Evolutionary conservation across 306 rosid species (phyloP).

Genomic region (Rosa multiflora): DNA sequence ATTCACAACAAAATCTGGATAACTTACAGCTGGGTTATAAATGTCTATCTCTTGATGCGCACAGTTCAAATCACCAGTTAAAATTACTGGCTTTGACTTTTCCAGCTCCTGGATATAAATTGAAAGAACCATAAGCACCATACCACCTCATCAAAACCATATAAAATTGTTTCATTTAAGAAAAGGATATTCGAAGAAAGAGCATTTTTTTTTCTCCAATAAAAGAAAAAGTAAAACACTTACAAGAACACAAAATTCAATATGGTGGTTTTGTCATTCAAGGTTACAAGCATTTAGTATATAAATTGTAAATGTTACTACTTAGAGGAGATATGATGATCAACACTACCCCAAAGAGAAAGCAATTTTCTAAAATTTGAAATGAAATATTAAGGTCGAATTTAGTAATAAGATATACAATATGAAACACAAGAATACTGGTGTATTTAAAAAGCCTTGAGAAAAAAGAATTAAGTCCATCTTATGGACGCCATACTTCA

Average conservation of each 20-base stretch:
- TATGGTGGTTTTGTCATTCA: background rate
- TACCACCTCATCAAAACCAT: constrained; percentile 4
- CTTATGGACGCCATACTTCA: constrained; percentile 5
- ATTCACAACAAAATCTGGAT: constrained; percentile 8
- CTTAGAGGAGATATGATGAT: background rate
- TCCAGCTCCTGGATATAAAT: constrained; percentile 78
- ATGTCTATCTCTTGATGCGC: constrained; percentile 98
- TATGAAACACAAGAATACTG: background rate
- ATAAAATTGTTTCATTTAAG: background rate
- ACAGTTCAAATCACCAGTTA: constrained; percentile 95
- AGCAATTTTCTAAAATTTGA: background rate
- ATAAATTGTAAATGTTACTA: background rate
- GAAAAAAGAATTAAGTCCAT: background rate
- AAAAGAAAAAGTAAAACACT: background rate
- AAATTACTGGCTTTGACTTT: constrained; percentile 83
- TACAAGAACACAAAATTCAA: background rate
- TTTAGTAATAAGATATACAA: background rate
- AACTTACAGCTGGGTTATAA: constrained; percentile 83
- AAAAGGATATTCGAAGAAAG: background rate
- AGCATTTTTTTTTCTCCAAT: background rate
- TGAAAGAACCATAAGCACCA: constrained; percentile 23
- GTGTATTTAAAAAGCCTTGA: background rate
- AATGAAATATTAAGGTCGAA: background rate
- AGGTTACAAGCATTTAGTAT: background rate
- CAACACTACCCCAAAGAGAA: background rate